Evolutionary conservation across 805 yeast genomes (phyloP), one percentile per base, ranked within the genome.

Genomic region (Yarrowia bubula): DNA sequence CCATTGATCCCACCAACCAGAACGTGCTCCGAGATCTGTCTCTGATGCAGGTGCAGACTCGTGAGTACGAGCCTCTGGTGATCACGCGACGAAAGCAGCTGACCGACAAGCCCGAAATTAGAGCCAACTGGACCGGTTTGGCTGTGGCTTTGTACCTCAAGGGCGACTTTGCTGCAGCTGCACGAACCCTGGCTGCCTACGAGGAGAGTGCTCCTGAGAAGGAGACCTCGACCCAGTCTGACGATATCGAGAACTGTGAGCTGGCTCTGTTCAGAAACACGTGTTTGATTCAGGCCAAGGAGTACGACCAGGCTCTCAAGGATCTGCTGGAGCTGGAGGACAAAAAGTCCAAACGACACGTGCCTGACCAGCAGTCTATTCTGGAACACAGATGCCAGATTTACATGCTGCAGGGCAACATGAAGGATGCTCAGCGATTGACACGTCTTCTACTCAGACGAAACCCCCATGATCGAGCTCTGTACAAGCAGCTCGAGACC

Each of bases 101-200:
- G 22, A 58, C 64, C 9, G 64, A 58, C 32, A 58, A 58, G 17
- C 64, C 64, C 14, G 64, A 58, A 22, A 58, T 44, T n/a, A 42
- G 64, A 8, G 90, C 72, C 90, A 89, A 90, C 73, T 92, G 97
- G 97, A 89, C 96, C 1, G 87, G 88, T 0, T 80, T 89, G 61
- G 97, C 96, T 1, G 81, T 91, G 47, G 96, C 98, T 0, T 90
- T 88, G 73, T 90, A 89, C 74, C 79, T 92, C 73, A 84, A 84
- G 73, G 82, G 83, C 31, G 90, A 92, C 71, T 83, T 80, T 71
- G 79, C 78, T 41, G 84, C 84, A 28, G 93, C 97, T 7, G 86
- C 87, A 65, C 83, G 83, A 65, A 89, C 93, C 1, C 81, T 92
- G 70, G 73, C 83, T 18, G 86, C 88, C 70, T 90, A 90, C 71